Percentiles rank a stretch among this genome's conserved stretches.
These are phyloP conservation scores for Echium plantagineum DNA, from an alignment of 257 asterid genomes.

Conservation along the genomic window DNA sequence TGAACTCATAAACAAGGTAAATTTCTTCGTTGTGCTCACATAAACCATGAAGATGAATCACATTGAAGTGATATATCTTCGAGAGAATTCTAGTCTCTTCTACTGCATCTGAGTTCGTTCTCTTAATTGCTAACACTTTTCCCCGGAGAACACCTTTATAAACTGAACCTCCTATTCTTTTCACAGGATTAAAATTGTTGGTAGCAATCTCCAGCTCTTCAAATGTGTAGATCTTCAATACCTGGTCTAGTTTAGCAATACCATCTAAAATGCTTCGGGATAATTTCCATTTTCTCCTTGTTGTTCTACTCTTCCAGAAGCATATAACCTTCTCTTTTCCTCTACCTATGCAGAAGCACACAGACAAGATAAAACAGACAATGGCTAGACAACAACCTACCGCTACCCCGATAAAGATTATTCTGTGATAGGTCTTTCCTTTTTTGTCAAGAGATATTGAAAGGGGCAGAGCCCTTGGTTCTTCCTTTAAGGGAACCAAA, in stretches of 20 bases:
- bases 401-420: slow-evolving; percentile 30
- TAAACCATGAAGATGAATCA: slow-evolving; percentile 49
- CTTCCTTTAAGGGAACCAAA: slow-evolving; percentile 33
- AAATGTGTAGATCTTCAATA: slow-evolving; percentile 27
- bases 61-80: slow-evolving; percentile 50
- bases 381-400: slow-evolving; percentile 36
- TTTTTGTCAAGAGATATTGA: slow-evolving; percentile 3
- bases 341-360: slow-evolving; percentile 14
- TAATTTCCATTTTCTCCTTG: slow-evolving; percentile 15
- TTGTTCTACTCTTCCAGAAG: slow-evolving; percentile 5
- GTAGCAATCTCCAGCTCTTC: slow-evolving; percentile 45
- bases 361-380: slow-evolving; percentile 21
- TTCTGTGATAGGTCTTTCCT: slow-evolving; percentile 14
- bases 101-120: slow-evolving; percentile 22
- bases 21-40: slow-evolving; percentile 26
- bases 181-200: slow-evolving; percentile 27
- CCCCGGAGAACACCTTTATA: slow-evolving; percentile 41
- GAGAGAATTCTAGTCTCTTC: slow-evolving; percentile 44
- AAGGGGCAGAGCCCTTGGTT: slow-evolving; percentile 4
- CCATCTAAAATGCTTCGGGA: slow-evolving; percentile 23
- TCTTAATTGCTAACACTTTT: slow-evolving; percentile 32
- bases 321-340: slow-evolving; percentile 5
- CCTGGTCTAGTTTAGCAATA: slow-evolving; percentile 24
- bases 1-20: slow-evolving; percentile 53
- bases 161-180: slow-evolving; percentile 27